Conservation (phyloP, 345 rosid species). For the Syzygium aromaticum region DNA sequence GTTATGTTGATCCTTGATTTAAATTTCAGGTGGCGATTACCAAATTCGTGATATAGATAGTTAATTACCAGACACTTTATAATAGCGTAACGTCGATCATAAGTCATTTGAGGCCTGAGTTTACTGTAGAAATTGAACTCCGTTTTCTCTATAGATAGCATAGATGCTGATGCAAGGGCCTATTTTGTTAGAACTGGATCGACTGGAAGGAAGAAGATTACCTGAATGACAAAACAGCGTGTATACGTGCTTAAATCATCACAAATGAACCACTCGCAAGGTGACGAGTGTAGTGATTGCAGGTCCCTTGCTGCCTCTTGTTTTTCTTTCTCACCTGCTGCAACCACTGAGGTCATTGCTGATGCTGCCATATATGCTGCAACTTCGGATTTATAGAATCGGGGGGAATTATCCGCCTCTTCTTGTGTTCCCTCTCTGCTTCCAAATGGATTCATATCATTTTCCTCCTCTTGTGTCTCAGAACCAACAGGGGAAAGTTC, state of each 20-base stretch:
- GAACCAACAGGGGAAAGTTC: slow-evolving; percentile 23
- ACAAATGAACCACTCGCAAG: slow-evolving; percentile 90
- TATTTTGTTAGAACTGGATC: background rate
- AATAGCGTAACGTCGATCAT: background rate
- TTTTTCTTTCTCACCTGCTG: slow-evolving; percentile 83
- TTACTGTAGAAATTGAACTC: background rate
- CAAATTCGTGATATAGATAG: background rate
- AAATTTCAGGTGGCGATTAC: background rate
- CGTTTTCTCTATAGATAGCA: background rate
- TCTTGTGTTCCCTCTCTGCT: slow-evolving; percentile 6
- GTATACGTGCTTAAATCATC: slow-evolving; percentile 65
- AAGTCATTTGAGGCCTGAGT: background rate
- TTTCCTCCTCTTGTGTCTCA: slow-evolving; percentile 4
- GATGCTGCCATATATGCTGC: slow-evolving; percentile 79
- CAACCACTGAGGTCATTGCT: slow-evolving; percentile 78
- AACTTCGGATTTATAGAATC: slow-evolving; percentile 54
- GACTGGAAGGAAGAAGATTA: slow-evolving; percentile 4
- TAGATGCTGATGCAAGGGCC: background rate
- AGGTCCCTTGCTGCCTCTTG: slow-evolving; percentile 62
- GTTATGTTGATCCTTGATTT: background rate
- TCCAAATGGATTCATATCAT: slow-evolving; percentile 1
- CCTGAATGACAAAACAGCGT: slow-evolving; percentile 87
- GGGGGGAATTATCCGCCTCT: slow-evolving; percentile 18
- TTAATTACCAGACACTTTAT: background rate
- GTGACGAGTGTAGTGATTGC: slow-evolving; percentile 75